Conservation (phyloP, 805 yeast species). For the Saccharomycopsis schoenii region DNA sequence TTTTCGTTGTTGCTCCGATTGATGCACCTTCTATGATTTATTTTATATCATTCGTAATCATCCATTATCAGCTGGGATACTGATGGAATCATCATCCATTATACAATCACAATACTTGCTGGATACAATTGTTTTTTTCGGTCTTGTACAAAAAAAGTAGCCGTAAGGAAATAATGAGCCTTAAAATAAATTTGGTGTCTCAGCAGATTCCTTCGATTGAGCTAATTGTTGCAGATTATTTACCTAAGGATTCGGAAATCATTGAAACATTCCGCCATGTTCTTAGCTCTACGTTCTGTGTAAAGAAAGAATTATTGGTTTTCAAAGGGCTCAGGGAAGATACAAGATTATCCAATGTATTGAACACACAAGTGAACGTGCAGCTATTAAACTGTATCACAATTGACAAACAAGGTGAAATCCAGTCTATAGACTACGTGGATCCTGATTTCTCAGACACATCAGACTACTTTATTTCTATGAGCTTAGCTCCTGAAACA, state of each 20-base stretch:
- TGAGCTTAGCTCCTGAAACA: background rate
- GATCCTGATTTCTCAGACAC: background rate
- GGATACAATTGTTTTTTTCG: too few species aligned
- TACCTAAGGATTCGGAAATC: background rate
- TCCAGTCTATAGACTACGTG: background rate
- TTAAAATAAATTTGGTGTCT: background rate
- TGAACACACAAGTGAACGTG: background rate
- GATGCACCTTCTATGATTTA: too few species aligned
- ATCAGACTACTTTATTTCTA: background rate
- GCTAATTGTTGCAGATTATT: background rate
- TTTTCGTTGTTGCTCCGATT: too few species aligned
- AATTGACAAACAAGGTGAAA: background rate
- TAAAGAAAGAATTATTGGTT: background rate
- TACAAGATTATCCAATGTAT: background rate
- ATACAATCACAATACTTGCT: too few species aligned
- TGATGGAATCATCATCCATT: too few species aligned
- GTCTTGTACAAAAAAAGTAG: background rate
- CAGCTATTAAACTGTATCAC: background rate
- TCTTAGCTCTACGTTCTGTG: background rate
- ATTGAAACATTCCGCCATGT: background rate
- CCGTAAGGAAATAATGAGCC: background rate
- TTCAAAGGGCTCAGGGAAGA: background rate
- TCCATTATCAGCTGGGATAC: too few species aligned
- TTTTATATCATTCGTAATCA: too few species aligned
- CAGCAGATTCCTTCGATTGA: background rate